A percentile compares a stretch with the other conserved stretches of the same genome.
Conservation (phyloP, 352 stramenopile species). For the Globisporangium okanoganense region DNA sequence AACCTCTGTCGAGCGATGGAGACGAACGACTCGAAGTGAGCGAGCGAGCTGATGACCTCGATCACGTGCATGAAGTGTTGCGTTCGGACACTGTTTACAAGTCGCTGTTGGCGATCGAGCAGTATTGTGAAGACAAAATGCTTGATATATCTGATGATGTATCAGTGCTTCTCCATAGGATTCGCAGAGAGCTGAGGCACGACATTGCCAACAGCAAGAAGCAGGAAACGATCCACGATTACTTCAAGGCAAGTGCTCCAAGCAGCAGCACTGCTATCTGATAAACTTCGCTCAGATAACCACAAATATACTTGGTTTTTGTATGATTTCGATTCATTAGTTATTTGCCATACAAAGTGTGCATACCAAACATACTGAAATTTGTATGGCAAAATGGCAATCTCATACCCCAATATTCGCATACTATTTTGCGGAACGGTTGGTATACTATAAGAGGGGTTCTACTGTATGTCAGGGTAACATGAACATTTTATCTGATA, state of each 20-base stretch:
- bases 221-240: neutral
- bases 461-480: constrained; percentile 3
- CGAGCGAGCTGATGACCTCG: neutral
- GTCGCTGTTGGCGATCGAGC: neutral
- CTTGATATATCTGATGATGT: neutral
- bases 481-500: no score
- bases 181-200: neutral
- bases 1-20: neutral
- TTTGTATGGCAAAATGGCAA: neutral
- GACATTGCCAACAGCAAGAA: neutral
- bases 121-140: neutral
- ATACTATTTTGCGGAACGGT: neutral
- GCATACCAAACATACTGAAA: neutral
- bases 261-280: no score
- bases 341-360: neutral
- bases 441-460: neutral
- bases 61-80: neutral
- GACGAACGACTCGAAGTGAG: neutral
- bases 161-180: neutral
- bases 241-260: neutral
- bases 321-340: neutral
- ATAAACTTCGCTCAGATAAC: neutral
- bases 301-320: neutral
- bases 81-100: neutral
- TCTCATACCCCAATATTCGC: neutral